phyloP scores from a whole-genome alignment of 2,329 filamentous ascomycete genomes.

The Calonectria fujianensis region DNA sequence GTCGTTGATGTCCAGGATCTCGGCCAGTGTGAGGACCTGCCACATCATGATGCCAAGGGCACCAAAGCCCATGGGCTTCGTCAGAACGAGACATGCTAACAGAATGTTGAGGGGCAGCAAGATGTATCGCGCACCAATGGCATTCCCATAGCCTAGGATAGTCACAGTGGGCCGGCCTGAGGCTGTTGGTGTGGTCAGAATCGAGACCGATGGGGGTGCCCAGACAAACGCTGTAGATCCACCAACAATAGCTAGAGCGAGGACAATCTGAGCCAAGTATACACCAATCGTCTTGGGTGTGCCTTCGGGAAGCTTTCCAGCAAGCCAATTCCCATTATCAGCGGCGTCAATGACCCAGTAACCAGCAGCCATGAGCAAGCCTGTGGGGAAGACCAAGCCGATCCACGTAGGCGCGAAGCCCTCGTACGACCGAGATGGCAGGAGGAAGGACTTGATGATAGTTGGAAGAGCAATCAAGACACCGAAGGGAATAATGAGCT shows the following conservation, averaged over 20 bases:
- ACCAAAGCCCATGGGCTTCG: conserved; percentile 95
- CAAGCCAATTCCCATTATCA: conserved; percentile 89
- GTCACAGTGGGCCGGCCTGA: conserved; percentile 76
- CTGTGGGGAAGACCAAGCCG: conserved; percentile 84
- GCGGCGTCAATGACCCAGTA: conserved; percentile 95
- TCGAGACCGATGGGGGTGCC: conserved; percentile 88
- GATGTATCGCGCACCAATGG: conserved; percentile 93
- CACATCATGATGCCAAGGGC: conserved; percentile 88
- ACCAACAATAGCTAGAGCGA: conserved; percentile 87
- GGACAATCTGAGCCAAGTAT: conserved; percentile 85
- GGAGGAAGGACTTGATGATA: conserved; percentile 86
- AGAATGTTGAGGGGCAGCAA: conserved; percentile 87
- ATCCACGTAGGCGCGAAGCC: conserved; percentile 91
- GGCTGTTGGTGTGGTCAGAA: conserved; percentile 72
- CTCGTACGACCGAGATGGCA: conserved; percentile 89
- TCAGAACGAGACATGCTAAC: conserved; percentile 84
- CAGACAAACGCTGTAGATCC: conserved; percentile 91
- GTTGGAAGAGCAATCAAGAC: conserved; percentile 82
- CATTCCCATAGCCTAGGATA: conserved; percentile 93
- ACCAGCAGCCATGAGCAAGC: conserved; percentile 83
- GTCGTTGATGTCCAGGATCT: conserved; percentile 77
- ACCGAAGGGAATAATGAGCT: conserved; percentile 86
- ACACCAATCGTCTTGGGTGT: conserved; percentile 84
- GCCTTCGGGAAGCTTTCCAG: conserved; percentile 70
- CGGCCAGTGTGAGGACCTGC: conserved; percentile 88